Percentiles rank a stretch among this genome's conserved stretches.
phyloP scores from a whole-genome alignment of 176 grass and related monocot genomes.

The Hsuehochloa calcarea region DNA sequence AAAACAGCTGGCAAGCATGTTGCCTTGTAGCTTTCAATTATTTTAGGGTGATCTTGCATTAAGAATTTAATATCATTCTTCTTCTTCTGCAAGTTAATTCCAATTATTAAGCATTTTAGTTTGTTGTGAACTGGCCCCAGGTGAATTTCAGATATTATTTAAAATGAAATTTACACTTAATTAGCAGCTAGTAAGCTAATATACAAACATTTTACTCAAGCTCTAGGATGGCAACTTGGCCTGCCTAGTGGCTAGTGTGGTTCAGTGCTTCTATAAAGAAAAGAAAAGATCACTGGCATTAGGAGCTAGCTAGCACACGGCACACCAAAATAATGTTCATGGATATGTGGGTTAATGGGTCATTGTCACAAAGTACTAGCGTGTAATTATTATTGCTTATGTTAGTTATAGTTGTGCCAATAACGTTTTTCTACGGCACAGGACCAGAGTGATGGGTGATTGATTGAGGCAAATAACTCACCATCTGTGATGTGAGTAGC shows the following conservation, averaged over 20 bases:
- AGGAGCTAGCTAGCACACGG: background rate
- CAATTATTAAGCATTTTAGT: background rate
- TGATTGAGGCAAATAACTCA: constrained; percentile 79
- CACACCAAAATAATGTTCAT: constrained; percentile 14
- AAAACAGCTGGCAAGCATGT: constrained; percentile 7
- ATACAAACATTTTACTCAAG: background rate
- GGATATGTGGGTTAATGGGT: constrained; percentile 49
- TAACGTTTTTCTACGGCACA: constrained; percentile 49
- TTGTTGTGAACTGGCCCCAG: background rate
- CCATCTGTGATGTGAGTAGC: constrained; percentile 49
- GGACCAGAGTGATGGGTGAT: constrained; percentile 28
- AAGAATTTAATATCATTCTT: background rate
- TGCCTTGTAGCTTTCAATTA: background rate
- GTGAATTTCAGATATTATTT: background rate
- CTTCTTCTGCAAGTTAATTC: background rate
- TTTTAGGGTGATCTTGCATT: background rate
- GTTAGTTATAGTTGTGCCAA: constrained; percentile 59
- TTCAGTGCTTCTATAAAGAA: background rate
- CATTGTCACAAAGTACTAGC: constrained; percentile 40
- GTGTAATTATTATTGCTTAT: constrained; percentile 54
- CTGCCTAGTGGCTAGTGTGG: background rate
- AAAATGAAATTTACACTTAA: background rate
- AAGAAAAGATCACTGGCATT: constrained; percentile 10
- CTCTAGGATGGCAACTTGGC: background rate
- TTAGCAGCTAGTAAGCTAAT: background rate